Conservation (phyloP, 139 green algal species). For the Tetraselmis chui region DNA sequence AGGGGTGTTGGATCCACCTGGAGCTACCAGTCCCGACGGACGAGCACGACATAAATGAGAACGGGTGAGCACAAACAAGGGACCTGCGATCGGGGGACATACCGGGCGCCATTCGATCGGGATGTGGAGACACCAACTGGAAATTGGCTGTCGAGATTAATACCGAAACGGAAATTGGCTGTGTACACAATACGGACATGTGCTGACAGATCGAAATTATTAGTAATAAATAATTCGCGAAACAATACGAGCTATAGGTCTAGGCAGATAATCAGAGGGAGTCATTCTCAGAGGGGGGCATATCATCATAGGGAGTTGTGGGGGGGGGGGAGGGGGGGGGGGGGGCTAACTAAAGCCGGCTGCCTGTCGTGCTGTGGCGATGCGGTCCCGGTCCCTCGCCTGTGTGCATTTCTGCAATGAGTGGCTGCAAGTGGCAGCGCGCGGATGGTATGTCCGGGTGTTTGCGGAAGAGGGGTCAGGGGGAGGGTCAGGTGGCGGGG, state of each 20-base stretch:
- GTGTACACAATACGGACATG: neutral
- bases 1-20: neutral
- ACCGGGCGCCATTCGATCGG: neutral
- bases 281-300: too few species aligned
- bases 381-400: neutral
- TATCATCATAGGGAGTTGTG: too few species aligned
- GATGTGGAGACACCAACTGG: neutral
- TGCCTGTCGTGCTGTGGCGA: neutral
- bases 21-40: too few species aligned
- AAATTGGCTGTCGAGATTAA: too few species aligned
- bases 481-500: neutral
- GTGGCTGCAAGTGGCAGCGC: neutral
- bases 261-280: too few species aligned
- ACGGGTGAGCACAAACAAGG: too few species aligned
- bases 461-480: neutral
- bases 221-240: too few species aligned
- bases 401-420: neutral
- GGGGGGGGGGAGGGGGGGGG: too few species aligned
- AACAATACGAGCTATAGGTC: too few species aligned
- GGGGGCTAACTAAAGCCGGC: neutral
- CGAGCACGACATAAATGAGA: too few species aligned
- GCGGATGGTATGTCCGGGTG: neutral
- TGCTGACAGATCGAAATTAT: neutral
- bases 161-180: too few species aligned
- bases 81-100: neutral